Conservation (phyloP, 1,284 basidiomycete genomes). For the Paramarasmius palmivorus region DNA sequence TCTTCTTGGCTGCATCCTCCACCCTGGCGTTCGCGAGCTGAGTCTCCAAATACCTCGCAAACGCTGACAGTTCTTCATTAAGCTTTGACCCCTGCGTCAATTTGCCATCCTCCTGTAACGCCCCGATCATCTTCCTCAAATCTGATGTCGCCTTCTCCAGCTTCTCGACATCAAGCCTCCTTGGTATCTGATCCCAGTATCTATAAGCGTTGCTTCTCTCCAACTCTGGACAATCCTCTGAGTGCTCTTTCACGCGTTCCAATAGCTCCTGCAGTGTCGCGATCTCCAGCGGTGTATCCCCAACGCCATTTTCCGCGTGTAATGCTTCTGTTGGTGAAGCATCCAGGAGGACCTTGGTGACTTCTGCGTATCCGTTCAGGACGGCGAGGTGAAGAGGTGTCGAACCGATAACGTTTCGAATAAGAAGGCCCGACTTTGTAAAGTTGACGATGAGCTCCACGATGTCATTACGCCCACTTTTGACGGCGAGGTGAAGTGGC, state of each 20-base stretch:
- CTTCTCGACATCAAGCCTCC: slow-evolving; percentile 21
- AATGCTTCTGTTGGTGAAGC: slow-evolving; percentile 37
- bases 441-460: slow-evolving; percentile 38
- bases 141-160: no score
- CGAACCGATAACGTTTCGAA: slow-evolving; percentile 43
- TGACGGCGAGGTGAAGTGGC: slow-evolving; percentile 54
- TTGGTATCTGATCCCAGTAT: slow-evolving; percentile 6
- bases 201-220: no score
- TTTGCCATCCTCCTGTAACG: no score
- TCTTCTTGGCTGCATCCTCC: no score
- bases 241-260: slow-evolving; percentile 11
- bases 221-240: background rate
- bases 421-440: slow-evolving; percentile 31
- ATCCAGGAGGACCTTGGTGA: slow-evolving; percentile 37
- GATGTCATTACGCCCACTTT: slow-evolving; percentile 23
- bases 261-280: slow-evolving; percentile 25
- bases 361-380: slow-evolving; percentile 29
- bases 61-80: no score
- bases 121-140: no score
- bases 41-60: no score
- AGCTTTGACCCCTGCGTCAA: no score
- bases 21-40: no score
- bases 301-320: slow-evolving; percentile 53
- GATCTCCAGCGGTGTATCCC: slow-evolving; percentile 51
- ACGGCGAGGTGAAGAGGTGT: slow-evolving; percentile 50